Evolutionary conservation across 345 rosid species (phyloP), one percentile per base, ranked within the genome.

Genomic region (Hypericum perforatum): DNA sequence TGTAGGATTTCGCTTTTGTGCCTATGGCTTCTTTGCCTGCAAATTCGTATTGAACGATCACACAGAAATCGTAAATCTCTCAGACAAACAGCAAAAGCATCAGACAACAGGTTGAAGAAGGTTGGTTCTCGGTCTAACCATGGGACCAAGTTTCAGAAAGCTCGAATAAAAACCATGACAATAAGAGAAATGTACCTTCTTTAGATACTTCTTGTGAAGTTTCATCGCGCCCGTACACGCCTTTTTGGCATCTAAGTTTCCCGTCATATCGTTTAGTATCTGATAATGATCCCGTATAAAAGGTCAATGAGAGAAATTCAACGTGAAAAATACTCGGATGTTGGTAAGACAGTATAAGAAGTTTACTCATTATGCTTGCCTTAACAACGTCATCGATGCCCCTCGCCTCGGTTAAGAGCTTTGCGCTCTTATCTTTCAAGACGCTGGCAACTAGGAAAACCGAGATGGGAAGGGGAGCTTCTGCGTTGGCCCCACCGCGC

Each of bases 361-460:
- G 54, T 37, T 0, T 36, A 52, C 8, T 5, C 22, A 49, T 53
- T 6, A 49, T 50, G 60, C 68, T 63, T 38, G 80, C 98, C 97
- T 82, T 85, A 62, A 92, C 86, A 53, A 92, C 95, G 39, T 92
- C 98, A 50, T 92, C 98, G 7, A 92, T 77, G 67, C 96, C 95
- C 3, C 89, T 80, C 62, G 98, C 98, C 76, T 92, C 95, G 0
- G 70, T 72, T 74, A 76, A 64, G 47, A 92, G 78, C 76, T 61
- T 82, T 38, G 95, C 61, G 72, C 96, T 88, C 78, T 84, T 85
- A 65, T 92, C 98, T 73, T 91, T 91, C 71, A 92, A 70, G 67
- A 92, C 95, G 65, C 94, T 88, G 55, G 98, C 98, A 57, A 88
- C 98, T 60, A 92, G 86, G 76, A 92, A 92, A 47, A 88, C 74